Evolutionary conservation across 225 moss, liverwort and hornwort genomes (phyloP).

Genomic region (Physcomitrium patens): DNA sequence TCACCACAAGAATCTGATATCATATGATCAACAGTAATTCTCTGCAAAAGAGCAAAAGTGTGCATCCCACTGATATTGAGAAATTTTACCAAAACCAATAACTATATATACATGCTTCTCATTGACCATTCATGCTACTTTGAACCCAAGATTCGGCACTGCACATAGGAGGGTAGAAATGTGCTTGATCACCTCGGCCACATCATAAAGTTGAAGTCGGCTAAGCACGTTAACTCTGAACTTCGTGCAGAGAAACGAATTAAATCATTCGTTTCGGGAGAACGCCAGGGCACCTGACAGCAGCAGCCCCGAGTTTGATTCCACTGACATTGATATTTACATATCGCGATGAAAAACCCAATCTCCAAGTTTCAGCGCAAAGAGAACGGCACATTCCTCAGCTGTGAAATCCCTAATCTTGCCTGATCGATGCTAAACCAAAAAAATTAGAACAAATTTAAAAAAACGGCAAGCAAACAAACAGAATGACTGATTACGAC

Average conservation of each 20-base stretch:
- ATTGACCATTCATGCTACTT: neutral
- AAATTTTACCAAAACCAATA: slow-evolving; percentile 3
- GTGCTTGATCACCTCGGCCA: neutral
- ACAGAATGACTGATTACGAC: too few species aligned
- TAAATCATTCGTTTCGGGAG: neutral
- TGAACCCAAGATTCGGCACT: slow-evolving; percentile 9
- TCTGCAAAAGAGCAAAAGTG: slow-evolving; percentile 11
- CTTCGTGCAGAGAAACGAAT: neutral
- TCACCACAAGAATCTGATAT: slow-evolving; percentile 3
- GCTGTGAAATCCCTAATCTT: too few species aligned
- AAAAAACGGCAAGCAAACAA: too few species aligned
- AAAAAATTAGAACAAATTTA: too few species aligned
- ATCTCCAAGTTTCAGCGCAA: neutral
- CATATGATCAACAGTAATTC: slow-evolving; percentile 12
- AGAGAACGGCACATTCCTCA: neutral
- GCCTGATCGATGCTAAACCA: too few species aligned
- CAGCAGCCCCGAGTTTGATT: neutral
- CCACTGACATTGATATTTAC: neutral
- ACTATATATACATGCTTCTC: neutral
- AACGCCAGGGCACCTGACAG: slow-evolving; percentile 9
- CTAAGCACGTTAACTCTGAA: neutral
- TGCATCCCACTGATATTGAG: slow-evolving; percentile 17
- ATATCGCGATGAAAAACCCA: neutral
- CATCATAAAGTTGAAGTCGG: neutral
- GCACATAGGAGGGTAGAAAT: neutral